Conservation (phyloP, 164 flowering plant genomes). For the Nelumbo lutea region DNA sequence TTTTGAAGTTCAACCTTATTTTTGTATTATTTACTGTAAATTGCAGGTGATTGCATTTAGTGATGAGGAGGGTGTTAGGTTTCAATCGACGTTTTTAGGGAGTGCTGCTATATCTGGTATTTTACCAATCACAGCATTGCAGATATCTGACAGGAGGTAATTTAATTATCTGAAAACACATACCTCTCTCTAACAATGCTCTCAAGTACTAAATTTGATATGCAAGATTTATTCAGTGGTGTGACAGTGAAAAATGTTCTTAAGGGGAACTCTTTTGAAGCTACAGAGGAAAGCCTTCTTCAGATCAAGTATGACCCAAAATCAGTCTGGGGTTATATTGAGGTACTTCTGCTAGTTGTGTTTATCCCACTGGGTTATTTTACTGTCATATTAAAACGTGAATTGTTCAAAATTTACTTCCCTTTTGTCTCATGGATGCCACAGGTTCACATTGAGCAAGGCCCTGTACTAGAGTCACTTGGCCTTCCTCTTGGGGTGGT, state of each 20-base stretch:
- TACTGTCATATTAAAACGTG: neutral
- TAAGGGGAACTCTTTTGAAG: conserved; percentile 46
- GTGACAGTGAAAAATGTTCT: conserved; percentile 70
- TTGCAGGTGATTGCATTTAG: conserved; percentile 92
- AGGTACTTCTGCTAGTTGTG: conserved; percentile 43
- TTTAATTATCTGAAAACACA: conserved; percentile 2
- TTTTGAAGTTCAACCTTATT: neutral
- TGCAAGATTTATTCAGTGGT: conserved; percentile 51
- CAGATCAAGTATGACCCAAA: conserved; percentile 72
- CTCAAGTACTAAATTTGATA: conserved; percentile 16
- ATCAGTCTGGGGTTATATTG: conserved; percentile 86
- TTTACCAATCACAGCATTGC: conserved; percentile 63
- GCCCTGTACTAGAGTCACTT: conserved; percentile 83
- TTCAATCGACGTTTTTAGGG: conserved; percentile 91
- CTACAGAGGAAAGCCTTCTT: conserved; percentile 50
- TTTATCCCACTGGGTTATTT: neutral
- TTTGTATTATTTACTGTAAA: conserved; percentile 2
- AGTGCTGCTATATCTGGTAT: conserved; percentile 90
- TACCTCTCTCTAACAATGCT: neutral
- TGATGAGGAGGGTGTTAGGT: conserved; percentile 97
- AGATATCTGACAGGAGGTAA: conserved; percentile 82
- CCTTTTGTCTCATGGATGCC: conserved; percentile 8
- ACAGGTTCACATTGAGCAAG: conserved; percentile 98
- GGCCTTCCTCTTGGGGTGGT: conserved; percentile 94
- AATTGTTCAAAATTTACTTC: neutral